Evolutionary conservation across 441 rosid species (phyloP).

Genomic region (Geranium incanum): DNA sequence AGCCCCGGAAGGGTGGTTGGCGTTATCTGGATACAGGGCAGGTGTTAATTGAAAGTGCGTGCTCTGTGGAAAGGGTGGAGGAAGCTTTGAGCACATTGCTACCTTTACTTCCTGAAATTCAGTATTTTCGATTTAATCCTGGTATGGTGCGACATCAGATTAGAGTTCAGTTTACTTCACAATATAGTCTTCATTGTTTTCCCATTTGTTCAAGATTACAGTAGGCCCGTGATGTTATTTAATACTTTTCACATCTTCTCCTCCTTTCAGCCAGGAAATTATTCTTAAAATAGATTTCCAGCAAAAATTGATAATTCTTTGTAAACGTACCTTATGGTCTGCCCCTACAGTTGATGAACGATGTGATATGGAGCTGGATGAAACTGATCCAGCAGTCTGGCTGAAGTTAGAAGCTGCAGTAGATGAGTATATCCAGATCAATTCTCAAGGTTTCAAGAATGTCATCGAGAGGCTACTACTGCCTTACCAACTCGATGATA

Average conservation of each 20-base stretch:
- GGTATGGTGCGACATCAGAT: slow-evolving; percentile 33
- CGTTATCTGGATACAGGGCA: slow-evolving; percentile 96
- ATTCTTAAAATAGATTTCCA: not conserved
- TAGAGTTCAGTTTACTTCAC: slow-evolving; percentile 13
- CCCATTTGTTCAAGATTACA: slow-evolving; percentile 11
- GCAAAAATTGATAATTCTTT: slow-evolving; percentile 13
- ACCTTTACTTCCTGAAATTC: slow-evolving; percentile 88
- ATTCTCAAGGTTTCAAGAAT: slow-evolving; percentile 57
- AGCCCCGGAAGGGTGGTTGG: slow-evolving; percentile 97
- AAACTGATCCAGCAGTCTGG: slow-evolving; percentile 97
- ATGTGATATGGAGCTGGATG: slow-evolving; percentile 96
- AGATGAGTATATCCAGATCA: slow-evolving; percentile 64
- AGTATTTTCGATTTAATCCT: slow-evolving; percentile 87
- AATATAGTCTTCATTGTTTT: slow-evolving; percentile 5
- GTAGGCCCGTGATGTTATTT: not conserved
- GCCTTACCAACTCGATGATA: slow-evolving; percentile 73
- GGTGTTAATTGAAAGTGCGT: slow-evolving; percentile 94
- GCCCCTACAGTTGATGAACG: slow-evolving; percentile 76
- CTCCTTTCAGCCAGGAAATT: slow-evolving; percentile 6
- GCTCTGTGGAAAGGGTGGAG: slow-evolving; percentile 94
- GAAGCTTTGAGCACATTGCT: slow-evolving; percentile 92
- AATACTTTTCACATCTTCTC: slow-evolving; percentile 10
- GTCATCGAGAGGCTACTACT: slow-evolving; percentile 65
- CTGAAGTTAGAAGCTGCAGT: slow-evolving; percentile 77
- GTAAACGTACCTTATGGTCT: slow-evolving; percentile 21